Evolutionary conservation across 306 rosid species (phyloP).

Genomic region (Cicer bijugum): DNA sequence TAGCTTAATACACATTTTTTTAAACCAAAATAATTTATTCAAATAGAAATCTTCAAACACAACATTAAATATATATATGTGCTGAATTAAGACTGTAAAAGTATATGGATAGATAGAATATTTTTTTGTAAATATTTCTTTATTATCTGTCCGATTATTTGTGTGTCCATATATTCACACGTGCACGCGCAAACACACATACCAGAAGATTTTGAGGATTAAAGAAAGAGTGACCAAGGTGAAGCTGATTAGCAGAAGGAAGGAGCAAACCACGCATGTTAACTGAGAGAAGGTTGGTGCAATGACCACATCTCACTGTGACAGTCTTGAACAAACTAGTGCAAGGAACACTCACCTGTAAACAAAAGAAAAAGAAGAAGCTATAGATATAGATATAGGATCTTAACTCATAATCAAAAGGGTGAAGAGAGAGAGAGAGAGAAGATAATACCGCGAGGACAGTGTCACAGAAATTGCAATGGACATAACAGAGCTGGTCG

Average conservation of each 20-base stretch:
- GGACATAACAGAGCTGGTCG: constrained; percentile 97
- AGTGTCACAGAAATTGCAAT: constrained; percentile 95
- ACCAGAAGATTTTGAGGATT: constrained; percentile 79
- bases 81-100: too few species aligned
- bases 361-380: neutral
- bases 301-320: constrained; percentile 94
- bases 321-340: constrained; percentile 89
- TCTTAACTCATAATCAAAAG: neutral
- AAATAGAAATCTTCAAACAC: too few species aligned
- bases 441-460: constrained; percentile 69
- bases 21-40: neutral
- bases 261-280: constrained; percentile 77
- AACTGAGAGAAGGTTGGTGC: constrained; percentile 89
- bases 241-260: constrained; percentile 71
- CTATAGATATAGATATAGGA: too few species aligned
- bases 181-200: neutral
- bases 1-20: neutral
- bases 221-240: constrained; percentile 69
- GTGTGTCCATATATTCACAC: too few species aligned
- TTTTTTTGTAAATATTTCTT: too few species aligned
- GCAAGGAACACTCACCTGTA: constrained; percentile 89
- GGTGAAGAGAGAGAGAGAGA: neutral
- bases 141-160: too few species aligned
- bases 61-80: too few species aligned
- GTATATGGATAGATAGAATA: too few species aligned